phyloP scores from a whole-genome alignment of 331 rosid genomes.

The Arachis monticola region DNA sequence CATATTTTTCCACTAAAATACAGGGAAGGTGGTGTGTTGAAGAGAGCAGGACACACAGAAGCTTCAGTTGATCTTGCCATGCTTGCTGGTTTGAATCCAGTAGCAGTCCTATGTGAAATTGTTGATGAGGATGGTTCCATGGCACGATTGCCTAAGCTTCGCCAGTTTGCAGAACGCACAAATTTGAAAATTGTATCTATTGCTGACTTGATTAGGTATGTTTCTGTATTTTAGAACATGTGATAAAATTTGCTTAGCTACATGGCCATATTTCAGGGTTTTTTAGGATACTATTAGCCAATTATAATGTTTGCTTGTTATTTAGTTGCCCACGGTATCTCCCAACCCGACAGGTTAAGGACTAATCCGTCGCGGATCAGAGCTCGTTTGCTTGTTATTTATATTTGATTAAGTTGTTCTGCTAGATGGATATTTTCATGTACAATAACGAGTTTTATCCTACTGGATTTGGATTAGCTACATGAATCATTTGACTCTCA shows the following conservation, averaged over 20 bases:
- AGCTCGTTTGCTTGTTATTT: not conserved
- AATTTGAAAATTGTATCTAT: constrained; percentile 87
- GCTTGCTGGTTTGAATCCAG: constrained; percentile 88
- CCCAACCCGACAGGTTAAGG: no score
- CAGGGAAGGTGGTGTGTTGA: constrained; percentile 92
- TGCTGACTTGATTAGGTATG: constrained; percentile 87
- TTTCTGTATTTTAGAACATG: constrained; percentile 5
- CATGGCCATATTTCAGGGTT: no score
- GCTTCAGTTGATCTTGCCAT: constrained; percentile 89
- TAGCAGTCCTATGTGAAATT: constrained; percentile 81
- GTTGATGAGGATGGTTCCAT: constrained; percentile 99
- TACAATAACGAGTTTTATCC: no score
- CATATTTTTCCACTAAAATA: constrained; percentile 90
- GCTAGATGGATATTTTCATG: constrained; percentile 12
- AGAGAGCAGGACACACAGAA: constrained; percentile 98
- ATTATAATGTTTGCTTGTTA: constrained; percentile 27
- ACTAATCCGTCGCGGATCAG: no score
- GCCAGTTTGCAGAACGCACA: constrained; percentile 66
- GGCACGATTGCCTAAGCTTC: constrained; percentile 94
- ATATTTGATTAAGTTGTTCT: not conserved
- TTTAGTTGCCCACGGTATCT: not conserved
- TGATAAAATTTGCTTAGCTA: not conserved
- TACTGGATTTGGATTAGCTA: no score
- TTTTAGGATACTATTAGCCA: constrained; percentile 6
- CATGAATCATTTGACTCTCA: no score